Conservation (phyloP, 495 filamentous ascomycete genomes). For the Terfezia boudieri region DNA sequence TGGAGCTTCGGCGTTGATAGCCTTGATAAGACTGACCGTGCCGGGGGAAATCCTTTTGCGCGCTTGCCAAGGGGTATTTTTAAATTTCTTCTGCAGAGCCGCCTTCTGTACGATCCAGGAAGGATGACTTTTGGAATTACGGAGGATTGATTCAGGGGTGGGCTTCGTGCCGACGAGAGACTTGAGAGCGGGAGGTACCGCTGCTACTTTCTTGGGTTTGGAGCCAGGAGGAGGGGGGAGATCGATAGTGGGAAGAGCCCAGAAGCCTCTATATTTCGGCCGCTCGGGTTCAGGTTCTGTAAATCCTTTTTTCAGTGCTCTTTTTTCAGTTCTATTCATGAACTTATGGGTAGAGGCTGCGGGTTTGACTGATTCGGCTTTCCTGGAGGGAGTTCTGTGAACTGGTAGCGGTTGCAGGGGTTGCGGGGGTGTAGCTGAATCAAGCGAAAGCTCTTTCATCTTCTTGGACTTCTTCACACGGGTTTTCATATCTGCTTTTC, state of each 20-base stretch:
- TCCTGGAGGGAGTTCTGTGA: not conserved
- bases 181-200: constrained; percentile 3
- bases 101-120: constrained; percentile 54
- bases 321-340: too few relatives aligned
- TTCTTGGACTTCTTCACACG: not conserved
- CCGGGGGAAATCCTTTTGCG: constrained; percentile 76
- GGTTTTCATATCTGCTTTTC: too few relatives aligned
- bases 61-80: constrained; percentile 47
- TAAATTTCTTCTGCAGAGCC: constrained; percentile 49
- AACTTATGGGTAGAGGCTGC: too few relatives aligned
- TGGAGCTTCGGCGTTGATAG: constrained; percentile 51
- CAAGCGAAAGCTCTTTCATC: not conserved
- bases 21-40: constrained; percentile 64
- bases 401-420: not conserved
- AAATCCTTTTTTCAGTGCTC: not conserved
- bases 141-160: not conserved
- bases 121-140: not conserved
- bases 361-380: too few relatives aligned
- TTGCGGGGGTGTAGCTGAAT: not conserved
- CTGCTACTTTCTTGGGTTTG: not conserved
- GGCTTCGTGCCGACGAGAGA: too few relatives aligned
- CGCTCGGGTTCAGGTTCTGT: not conserved
- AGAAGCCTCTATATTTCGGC: not conserved
- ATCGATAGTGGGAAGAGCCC: constrained; percentile 3
- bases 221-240: not conserved